Evolutionary conservation across 2,329 filamentous ascomycete genomes (phyloP), one percentile per base, ranked within the genome.

Genomic region (Xylariaceae sp.): DNA sequence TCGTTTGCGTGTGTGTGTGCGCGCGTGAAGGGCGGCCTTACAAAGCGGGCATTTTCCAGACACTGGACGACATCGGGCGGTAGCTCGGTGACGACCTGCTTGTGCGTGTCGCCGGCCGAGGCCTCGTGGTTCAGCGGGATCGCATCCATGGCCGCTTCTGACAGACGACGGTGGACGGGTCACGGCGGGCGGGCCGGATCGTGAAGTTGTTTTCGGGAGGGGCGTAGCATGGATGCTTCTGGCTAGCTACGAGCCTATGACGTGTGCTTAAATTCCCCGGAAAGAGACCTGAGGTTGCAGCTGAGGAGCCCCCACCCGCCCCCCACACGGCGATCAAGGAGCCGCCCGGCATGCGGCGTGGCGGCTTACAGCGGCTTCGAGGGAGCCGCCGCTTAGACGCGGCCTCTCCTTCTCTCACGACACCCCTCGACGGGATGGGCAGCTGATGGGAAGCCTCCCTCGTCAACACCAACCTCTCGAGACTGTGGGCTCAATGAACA

Each of bases 21-120:
- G 9, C 9, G 8, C n/a, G 16, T 17, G 17, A 19, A 4, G 15
- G 19, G 28, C 40, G 19, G 35, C 64, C 73, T 50, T 75, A 94
- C 88, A 65, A 95, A 98, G 50, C 90, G 82, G 31, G 90, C 87
- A 65, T 95, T 96, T 56, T 94, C 81, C 16, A 98, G 77, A 56
- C 89, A 95, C 51, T 88, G 80, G 10, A 92, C 74, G 15, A 96
- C 92, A 59, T 95, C 89, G 4, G 72, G 67, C 0, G 92, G 92
- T 3, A 96, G 73, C 7, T 73, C 72, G 37, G 71, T 69, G 23
- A 84, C 80, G 38, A 75, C 60, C 56, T 80, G 77, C 43, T 80
- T 82, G 59, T 88, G 70, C 28, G 77, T 86, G 36, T 82, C 72
- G 44, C 80, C 80, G 32, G 80, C 77, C 5, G 84, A 89, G 37